These are phyloP conservation scores for Rhodotorula sp. DNA, from an alignment of 1,284 basidiomycete species.

Conservation along the genomic window DNA sequence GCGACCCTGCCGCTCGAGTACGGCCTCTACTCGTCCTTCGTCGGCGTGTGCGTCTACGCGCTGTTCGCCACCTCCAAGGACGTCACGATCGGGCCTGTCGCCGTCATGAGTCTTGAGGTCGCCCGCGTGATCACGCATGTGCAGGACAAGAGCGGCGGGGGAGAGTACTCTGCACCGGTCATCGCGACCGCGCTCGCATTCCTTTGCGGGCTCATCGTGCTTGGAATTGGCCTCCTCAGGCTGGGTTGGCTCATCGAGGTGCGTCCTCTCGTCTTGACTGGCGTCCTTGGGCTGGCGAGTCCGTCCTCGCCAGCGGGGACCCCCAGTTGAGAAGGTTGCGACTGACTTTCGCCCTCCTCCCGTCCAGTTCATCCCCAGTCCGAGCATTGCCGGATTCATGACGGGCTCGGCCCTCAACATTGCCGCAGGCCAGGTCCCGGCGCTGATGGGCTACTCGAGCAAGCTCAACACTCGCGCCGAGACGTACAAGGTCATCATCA, in stretches of 20 bases:
- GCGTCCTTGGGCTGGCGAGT: too few relatives aligned
- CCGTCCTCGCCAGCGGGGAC: too few relatives aligned
- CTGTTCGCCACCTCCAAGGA: constrained; percentile 94
- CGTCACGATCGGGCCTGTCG: constrained; percentile 78
- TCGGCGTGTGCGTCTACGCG: constrained; percentile 62
- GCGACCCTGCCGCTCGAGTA: constrained; percentile 83
- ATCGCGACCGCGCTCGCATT: constrained; percentile 87
- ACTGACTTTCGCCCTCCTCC: constrained; percentile 1
- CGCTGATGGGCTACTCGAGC: constrained; percentile 74
- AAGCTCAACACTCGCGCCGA: constrained; percentile 72
- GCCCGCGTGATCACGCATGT: constrained; percentile 74
- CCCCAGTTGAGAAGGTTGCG: background rate
- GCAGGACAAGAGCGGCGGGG: constrained; percentile 51
- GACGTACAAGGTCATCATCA: constrained; percentile 84
- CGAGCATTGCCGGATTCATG: constrained; percentile 86
- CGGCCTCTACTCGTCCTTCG: constrained; percentile 93
- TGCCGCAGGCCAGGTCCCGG: constrained; percentile 69
- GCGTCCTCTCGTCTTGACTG: too few relatives aligned
- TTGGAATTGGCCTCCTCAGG: constrained; percentile 86
- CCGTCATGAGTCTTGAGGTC: constrained; percentile 94
- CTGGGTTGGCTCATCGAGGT: constrained; percentile 89
- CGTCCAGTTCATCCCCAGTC: constrained; percentile 55
- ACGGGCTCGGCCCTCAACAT: constrained; percentile 58
- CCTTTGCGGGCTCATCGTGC: constrained; percentile 85
- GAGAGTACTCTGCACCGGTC: constrained; percentile 53